phyloP scores from a whole-genome alignment of 345 rosid species.

The Hibiscus mutabilis region DNA sequence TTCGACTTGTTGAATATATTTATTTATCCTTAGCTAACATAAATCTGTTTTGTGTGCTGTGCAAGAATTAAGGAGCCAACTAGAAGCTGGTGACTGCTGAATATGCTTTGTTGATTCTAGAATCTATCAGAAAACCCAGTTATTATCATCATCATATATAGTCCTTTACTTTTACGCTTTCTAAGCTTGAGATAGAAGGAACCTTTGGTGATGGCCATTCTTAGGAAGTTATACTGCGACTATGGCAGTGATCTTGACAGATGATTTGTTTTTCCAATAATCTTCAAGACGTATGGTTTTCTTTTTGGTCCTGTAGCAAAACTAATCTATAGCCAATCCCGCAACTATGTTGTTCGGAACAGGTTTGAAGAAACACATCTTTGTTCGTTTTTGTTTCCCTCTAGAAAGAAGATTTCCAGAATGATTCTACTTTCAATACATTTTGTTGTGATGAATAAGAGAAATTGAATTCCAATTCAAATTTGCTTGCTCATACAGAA shows the following conservation, averaged over 20 bases:
- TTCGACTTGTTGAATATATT: not conserved
- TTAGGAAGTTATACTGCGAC: not conserved
- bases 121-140: not conserved
- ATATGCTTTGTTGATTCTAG: not conserved
- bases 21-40: not conserved
- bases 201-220: not conserved
- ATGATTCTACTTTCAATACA: too few relatives aligned
- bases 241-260: not conserved
- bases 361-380: too few relatives aligned
- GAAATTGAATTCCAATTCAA: too few relatives aligned
- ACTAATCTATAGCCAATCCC: too few relatives aligned
- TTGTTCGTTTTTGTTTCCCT: too few relatives aligned
- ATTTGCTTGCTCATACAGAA: not conserved
- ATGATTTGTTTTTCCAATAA: too few relatives aligned
- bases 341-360: too few relatives aligned
- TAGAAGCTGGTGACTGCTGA: not conserved
- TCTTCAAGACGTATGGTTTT: too few relatives aligned
- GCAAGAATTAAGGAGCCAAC: not conserved
- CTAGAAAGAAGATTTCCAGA: too few relatives aligned
- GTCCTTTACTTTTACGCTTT: too few relatives aligned
- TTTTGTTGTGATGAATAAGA: too few relatives aligned
- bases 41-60: not conserved
- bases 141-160: not conserved
- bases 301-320: too few relatives aligned
- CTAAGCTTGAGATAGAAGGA: not conserved